Evolutionary conservation across 495 filamentous ascomycete species (phyloP).

Genomic region (Hyaloscypha bicolor): DNA sequence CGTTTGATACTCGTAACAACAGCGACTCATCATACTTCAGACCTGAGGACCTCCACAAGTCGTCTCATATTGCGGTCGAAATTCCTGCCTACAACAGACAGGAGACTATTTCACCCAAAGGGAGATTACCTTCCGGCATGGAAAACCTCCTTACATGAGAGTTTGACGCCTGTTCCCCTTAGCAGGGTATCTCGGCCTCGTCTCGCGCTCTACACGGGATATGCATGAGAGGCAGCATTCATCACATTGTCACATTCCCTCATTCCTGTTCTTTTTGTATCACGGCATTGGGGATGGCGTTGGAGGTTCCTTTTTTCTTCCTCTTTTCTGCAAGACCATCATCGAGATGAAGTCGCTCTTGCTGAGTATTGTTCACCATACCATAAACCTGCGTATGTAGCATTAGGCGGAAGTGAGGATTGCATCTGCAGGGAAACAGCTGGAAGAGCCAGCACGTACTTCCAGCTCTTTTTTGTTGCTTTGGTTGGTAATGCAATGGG

Average conservation of each 20-base stretch:
- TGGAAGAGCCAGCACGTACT: neutral
- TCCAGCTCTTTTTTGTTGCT: neutral
- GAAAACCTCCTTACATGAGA: conserved; percentile 35
- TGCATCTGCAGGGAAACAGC: neutral
- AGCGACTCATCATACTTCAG: conserved; percentile 30
- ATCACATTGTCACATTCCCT: neutral
- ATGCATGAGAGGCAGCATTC: neutral
- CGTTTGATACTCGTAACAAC: conserved; percentile 47
- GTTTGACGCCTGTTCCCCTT: neutral
- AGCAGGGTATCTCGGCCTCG: neutral
- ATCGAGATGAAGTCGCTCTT: neutral
- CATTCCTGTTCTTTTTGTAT: neutral
- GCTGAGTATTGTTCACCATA: neutral
- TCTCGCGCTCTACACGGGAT: neutral
- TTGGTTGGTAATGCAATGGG: neutral
- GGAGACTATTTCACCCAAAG: conserved; percentile 43
- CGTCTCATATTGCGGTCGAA: conserved; percentile 14
- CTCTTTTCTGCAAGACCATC: neutral
- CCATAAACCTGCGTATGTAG: conserved; percentile 2
- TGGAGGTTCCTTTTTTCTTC: neutral
- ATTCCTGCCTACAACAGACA: conserved; percentile 28
- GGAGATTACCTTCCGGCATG: conserved; percentile 44
- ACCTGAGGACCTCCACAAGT: conserved; percentile 32
- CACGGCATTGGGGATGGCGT: neutral
- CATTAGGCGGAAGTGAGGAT: neutral